phyloP scores from a whole-genome alignment of 257 asterid genomes.

The Capsicum chinense region DNA sequence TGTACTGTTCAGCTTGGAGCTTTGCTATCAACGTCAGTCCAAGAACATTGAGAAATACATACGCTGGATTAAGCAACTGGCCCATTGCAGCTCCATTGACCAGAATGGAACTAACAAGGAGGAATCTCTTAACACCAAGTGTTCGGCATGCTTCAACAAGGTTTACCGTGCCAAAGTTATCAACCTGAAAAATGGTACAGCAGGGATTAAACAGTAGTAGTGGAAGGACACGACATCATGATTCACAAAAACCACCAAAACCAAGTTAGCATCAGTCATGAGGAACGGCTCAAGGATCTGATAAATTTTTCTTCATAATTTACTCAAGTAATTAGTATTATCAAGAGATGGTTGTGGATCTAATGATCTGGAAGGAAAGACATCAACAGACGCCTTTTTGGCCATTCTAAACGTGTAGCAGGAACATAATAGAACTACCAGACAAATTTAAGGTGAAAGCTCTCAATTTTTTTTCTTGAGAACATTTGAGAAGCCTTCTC shows the following conservation, averaged over 20 bases:
- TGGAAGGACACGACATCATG: not conserved
- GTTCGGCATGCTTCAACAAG: conserved; percentile 93
- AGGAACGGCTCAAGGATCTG: not conserved
- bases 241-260: not conserved
- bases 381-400: not conserved
- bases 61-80: conserved; percentile 84
- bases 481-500: not conserved
- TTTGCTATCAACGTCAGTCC: conserved; percentile 88
- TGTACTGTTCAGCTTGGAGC: conserved; percentile 90
- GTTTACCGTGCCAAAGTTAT: conserved; percentile 90
- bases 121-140: conserved; percentile 71
- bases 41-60: conserved; percentile 84
- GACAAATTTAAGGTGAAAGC: not conserved
- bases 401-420: not conserved
- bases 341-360: not conserved
- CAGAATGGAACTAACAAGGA: conserved; percentile 86
- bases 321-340: not conserved
- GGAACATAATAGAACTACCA: not conserved
- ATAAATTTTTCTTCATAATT: not conserved
- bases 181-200: conserved; percentile 56
- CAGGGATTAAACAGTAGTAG: not conserved
- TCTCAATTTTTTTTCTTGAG: not conserved
- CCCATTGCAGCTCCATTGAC: conserved; percentile 99
- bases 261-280: not conserved
- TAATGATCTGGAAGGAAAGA: not conserved